Percentiles rank a stretch among this genome's conserved stretches.
Conservation (phyloP, 2,329 filamentous ascomycete species). For the Paecilomyces sp. region DNA sequence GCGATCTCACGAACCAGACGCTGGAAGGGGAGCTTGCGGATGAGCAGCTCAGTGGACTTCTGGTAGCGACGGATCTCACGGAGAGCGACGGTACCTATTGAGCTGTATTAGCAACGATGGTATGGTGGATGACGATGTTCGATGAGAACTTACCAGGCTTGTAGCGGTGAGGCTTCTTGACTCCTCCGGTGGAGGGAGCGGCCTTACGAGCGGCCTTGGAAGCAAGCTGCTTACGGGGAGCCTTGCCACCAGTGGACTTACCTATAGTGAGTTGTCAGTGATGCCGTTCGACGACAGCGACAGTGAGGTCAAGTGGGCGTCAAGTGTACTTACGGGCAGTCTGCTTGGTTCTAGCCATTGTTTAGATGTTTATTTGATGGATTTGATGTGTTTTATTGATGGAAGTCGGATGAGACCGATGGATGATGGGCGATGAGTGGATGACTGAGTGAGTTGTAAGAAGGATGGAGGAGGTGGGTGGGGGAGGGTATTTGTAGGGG, state of each 20-base stretch:
- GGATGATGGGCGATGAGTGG: slow-evolving; percentile 16
- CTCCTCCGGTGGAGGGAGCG: slow-evolving; percentile 90
- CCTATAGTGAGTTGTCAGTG: slow-evolving; percentile 39
- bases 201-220: slow-evolving; percentile 99
- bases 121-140: slow-evolving; percentile 4
- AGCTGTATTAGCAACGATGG: slow-evolving; percentile 13
- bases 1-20: slow-evolving; percentile 95
- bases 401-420: slow-evolving; percentile 19
- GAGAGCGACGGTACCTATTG: slow-evolving; percentile 76
- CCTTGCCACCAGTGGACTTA: slow-evolving; percentile 70
- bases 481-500: slow-evolving; percentile 37
- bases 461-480: slow-evolving; percentile 30
- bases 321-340: slow-evolving; percentile 41
- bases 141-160: slow-evolving; percentile 59
- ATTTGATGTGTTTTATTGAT: slow-evolving; percentile 24
- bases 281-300: slow-evolving; percentile 10
- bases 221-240: slow-evolving; percentile 88
- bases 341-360: slow-evolving; percentile 48
- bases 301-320: slow-evolving; percentile 12
- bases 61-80: slow-evolving; percentile 98
- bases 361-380: slow-evolving; percentile 18
- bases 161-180: slow-evolving; percentile 90
- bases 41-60: slow-evolving; percentile 91
- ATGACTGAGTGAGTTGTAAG: slow-evolving; percentile 22
- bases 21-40: slow-evolving; percentile 97